phyloP scores from a whole-genome alignment of 1,284 basidiomycete genomes.

The Bjerkandera adusta region DNA sequence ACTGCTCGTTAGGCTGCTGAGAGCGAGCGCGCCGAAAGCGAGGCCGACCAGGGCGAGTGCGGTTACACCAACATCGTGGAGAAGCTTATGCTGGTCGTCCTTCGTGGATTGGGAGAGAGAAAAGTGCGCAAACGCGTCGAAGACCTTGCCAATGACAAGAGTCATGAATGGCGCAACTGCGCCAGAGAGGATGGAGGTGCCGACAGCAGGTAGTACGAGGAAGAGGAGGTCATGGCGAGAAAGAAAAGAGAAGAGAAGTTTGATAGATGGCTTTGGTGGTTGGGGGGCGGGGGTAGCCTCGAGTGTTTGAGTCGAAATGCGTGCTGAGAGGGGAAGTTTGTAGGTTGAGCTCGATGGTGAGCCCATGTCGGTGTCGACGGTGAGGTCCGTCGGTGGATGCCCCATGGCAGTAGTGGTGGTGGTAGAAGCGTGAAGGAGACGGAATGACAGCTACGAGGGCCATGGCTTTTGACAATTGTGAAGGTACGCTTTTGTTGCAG shows the following conservation, averaged over 20 bases:
- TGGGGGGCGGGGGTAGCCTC: conserved; percentile 26
- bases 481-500: conserved; percentile 7
- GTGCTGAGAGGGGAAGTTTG: conserved; percentile 25
- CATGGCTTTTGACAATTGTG: conserved; percentile 30
- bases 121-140: conserved; percentile 72
- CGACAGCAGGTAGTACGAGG: conserved; percentile 72
- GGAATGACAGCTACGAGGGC: conserved; percentile 6
- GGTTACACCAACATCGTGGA: conserved; percentile 57
- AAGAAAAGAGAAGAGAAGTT: conserved; percentile 67
- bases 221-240: conserved; percentile 50
- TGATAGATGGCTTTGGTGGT: conserved; percentile 46
- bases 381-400: conserved; percentile 31
- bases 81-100: conserved; percentile 50
- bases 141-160: conserved; percentile 81
- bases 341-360: conserved; percentile 26
- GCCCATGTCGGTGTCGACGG: conserved; percentile 31
- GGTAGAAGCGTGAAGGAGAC: conserved; percentile 19
- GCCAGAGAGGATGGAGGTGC: conserved; percentile 69
- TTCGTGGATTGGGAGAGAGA: conserved; percentile 46
- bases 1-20: conserved; percentile 74
- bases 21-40: conserved; percentile 64
- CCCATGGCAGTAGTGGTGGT: conserved; percentile 30
- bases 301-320: conserved; percentile 22
- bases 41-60: conserved; percentile 74
- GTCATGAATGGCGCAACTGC: conserved; percentile 94